Base-by-base conservation (phyloP, 106 monocot species). In the Dioscorea dumetorum region DNA sequence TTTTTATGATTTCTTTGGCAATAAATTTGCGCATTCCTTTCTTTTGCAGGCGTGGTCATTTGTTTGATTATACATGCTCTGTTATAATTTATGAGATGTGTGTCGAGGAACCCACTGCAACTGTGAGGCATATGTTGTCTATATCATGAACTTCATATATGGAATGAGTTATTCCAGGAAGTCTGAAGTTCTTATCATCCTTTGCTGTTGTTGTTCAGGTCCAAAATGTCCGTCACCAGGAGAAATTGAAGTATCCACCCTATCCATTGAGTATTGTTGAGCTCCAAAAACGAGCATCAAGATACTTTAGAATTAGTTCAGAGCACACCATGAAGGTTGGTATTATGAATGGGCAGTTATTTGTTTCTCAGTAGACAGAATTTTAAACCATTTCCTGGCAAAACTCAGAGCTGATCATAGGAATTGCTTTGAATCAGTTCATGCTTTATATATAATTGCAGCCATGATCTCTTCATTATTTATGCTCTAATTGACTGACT, bases 271-370 rank as follows among this genome's bases (percentile, higher is more conserved):
- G 84, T 74, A 97, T 92, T 22, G 24, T 97, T 32, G 92, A 97
- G 72, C 92, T 97, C 62, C 97, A 92, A 66, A 97, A 97, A 76
- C 92, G 97, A 18, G 91, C 97, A 60, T 97, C 97, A n/a, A 89
- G 88, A 76, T 97, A 90, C 75, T 97, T 92, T 63, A 88, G 92
- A 76, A 92, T 97, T 81, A 87, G 92, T 72, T 92, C 92, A 31
- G 97, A 92, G 57, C 92, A 85, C 49, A 92, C 97, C 1, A 97
- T 97, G 97, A 92, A 97, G 88, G 92, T 92, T 2, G 74, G 31
- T 12, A 66, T 41, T 41, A 3, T 6, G 10, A 41, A 41, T 41
- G 10, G 6, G 41, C 41, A 41, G 41, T 41, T 5, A 41, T 41
- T 41, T 6, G 2, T 10, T 41, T 10, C 10, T 6, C 5, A 41